Evolutionary conservation across 164 flowering plant genomes (phyloP).

Genomic region (Berberis thunbergii): DNA sequence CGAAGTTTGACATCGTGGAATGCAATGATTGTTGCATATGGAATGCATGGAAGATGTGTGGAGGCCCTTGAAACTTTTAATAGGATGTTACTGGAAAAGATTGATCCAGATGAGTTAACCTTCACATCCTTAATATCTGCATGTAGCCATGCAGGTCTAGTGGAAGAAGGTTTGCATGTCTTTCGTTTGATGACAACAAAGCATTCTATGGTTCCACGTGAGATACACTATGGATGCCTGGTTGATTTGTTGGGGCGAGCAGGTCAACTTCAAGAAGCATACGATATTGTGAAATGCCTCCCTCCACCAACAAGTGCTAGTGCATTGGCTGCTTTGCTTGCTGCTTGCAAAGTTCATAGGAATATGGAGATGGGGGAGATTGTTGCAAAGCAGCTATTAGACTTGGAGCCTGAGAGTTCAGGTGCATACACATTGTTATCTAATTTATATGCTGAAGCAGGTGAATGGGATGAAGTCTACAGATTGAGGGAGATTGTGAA

Average conservation of each 20-base stretch:
- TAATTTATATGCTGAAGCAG: constrained; percentile 27
- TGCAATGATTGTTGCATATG: constrained; percentile 40
- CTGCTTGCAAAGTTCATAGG: background rate
- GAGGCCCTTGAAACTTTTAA: constrained; percentile 28
- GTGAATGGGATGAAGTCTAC: no score
- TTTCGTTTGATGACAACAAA: constrained; percentile 37
- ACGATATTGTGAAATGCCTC: background rate
- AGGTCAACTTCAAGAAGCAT: constrained; percentile 18
- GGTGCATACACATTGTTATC: constrained; percentile 30
- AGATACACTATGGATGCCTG: constrained; percentile 57
- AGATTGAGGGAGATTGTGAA: no score
- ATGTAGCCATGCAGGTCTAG: constrained; percentile 57
- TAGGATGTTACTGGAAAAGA: constrained; percentile 24
- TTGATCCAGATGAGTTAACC: constrained; percentile 34
- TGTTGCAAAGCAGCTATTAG: constrained; percentile 1
- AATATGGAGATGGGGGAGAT: background rate
- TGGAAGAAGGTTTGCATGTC: constrained; percentile 39
- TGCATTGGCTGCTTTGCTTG: constrained; percentile 2
- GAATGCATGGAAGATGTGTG: constrained; percentile 32
- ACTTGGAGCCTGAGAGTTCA: constrained; percentile 6
- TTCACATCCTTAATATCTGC: constrained; percentile 43
- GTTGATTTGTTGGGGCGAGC: constrained; percentile 60
- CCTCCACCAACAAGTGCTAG: background rate
- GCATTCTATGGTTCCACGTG: constrained; percentile 25
- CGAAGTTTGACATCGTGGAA: constrained; percentile 32